These are phyloP conservation scores for Boletus eberwhitei DNA, from an alignment of 768 basidiomycete species.

Conservation along the genomic window DNA sequence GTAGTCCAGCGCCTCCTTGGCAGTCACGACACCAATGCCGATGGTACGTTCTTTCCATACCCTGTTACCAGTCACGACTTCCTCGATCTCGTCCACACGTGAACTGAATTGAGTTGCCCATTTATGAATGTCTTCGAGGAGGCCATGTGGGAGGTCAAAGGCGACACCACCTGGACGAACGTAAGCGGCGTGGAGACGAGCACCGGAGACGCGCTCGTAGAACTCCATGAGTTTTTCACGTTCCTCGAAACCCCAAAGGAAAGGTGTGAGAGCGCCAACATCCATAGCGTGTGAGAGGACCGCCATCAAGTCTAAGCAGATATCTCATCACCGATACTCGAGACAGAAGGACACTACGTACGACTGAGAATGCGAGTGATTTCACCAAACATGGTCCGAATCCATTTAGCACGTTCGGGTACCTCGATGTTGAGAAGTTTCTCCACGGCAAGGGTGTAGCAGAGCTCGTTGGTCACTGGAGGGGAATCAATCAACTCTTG, in stretches of 20 bases:
- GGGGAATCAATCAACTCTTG: conserved; percentile 5
- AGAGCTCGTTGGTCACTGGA: conserved; percentile 97
- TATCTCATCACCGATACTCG: background rate
- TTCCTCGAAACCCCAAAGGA: conserved; percentile 99
- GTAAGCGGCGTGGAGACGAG: conserved; percentile 96
- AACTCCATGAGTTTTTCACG: conserved; percentile 99
- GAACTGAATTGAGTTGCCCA: conserved; percentile 95
- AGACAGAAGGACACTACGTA: conserved; percentile 35
- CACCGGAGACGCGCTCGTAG: conserved; percentile 98
- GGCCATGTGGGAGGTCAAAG: conserved; percentile 95
- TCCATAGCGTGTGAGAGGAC: conserved; percentile 95
- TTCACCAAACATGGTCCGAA: conserved; percentile 94
- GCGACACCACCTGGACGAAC: conserved; percentile 97
- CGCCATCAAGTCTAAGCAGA: conserved; percentile 82
- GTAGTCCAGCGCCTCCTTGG: conserved; percentile 88
- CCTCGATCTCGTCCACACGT: conserved; percentile 95
- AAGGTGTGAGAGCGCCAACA: conserved; percentile 96
- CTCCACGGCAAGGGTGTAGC: conserved; percentile 96
- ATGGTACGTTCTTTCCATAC: conserved; percentile 97
- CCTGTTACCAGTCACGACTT: conserved; percentile 95
- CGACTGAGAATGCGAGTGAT: conserved; percentile 95
- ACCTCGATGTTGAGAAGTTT: conserved; percentile 97
- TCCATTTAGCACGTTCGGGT: conserved; percentile 97
- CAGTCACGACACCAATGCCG: conserved; percentile 86
- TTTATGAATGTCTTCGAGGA: conserved; percentile 97